Conservation (phyloP, 2,329 filamentous ascomycete species). For the Fusarium buharicum region DNA sequence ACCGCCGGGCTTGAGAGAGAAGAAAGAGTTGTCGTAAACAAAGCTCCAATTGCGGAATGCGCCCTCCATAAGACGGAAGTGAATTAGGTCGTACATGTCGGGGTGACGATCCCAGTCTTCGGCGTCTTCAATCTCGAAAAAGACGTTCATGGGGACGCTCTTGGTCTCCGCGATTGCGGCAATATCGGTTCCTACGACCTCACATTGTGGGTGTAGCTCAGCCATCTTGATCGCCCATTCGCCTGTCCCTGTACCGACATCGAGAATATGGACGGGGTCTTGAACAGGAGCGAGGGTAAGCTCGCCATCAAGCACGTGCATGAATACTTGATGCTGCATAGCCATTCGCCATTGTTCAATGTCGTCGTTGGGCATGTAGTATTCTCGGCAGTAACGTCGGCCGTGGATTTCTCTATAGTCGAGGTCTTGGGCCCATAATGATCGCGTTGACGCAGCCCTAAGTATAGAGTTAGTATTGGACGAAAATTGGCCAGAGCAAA, state of each 20-base stretch:
- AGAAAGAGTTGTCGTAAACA: slow-evolving; percentile 63
- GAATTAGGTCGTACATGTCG: slow-evolving; percentile 66
- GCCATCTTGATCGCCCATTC: slow-evolving; percentile 64
- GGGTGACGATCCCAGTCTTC: slow-evolving; percentile 67
- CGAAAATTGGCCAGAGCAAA: not conserved
- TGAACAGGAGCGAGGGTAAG: slow-evolving; percentile 57
- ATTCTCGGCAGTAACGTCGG: slow-evolving; percentile 70
- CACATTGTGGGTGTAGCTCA: slow-evolving; percentile 63
- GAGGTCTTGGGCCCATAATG: slow-evolving; percentile 62
- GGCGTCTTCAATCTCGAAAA: slow-evolving; percentile 69
- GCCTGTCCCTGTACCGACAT: slow-evolving; percentile 69
- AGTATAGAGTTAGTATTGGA: slow-evolving; percentile 5
- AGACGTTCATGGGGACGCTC: slow-evolving; percentile 66
- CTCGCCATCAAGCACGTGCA: slow-evolving; percentile 60
- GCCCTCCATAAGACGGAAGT: slow-evolving; percentile 66
- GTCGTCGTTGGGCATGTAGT: slow-evolving; percentile 75
- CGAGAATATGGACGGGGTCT: slow-evolving; percentile 58
- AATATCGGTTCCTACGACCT: slow-evolving; percentile 69
- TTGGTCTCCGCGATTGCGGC: slow-evolving; percentile 66
- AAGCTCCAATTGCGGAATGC: slow-evolving; percentile 66
- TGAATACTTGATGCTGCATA: slow-evolving; percentile 71
- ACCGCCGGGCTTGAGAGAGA: slow-evolving; percentile 65
- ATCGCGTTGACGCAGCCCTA: slow-evolving; percentile 59
- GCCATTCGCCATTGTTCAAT: slow-evolving; percentile 71
- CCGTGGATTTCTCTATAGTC: slow-evolving; percentile 69